Percentiles rank a stretch among this genome's conserved stretches.
Conservation (phyloP, 495 filamentous ascomycete species). For the Lasiosphaeriaceae sp. region DNA sequence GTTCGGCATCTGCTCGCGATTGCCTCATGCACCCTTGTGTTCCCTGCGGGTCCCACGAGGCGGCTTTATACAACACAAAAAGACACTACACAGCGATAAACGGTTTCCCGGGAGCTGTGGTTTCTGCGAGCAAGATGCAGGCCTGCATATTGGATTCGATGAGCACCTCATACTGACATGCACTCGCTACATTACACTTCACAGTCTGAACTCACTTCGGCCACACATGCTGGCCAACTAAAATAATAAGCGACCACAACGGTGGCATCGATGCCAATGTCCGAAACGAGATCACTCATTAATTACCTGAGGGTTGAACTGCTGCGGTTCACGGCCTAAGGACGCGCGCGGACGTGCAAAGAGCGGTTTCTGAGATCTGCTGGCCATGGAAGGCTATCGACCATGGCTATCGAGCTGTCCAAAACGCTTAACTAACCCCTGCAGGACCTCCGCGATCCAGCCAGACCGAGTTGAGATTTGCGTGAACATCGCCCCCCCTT, state of each 20-base stretch:
- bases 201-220: neutral
- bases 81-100: neutral
- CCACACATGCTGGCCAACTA: neutral
- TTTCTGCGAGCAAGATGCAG: too few species aligned
- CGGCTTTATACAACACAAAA: neutral
- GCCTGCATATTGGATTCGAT: too few species aligned
- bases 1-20: neutral
- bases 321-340: neutral
- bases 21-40: neutral
- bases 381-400: slow-evolving; percentile 3
- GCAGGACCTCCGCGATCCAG: neutral
- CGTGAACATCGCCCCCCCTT: too few species aligned
- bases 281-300: slow-evolving; percentile 18
- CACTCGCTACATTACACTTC: too few species aligned
- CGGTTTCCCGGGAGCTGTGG: too few species aligned
- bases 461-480: neutral
- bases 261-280: slow-evolving; percentile 15
- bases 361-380: slow-evolving; percentile 6
- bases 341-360: neutral
- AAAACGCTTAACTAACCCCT: slow-evolving; percentile 6
- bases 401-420: slow-evolving; percentile 3
- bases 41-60: neutral
- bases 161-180: too few species aligned
- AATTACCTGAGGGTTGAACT: neutral
- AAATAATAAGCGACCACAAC: slow-evolving; percentile 20